A percentile compares a stretch with the other conserved stretches of the same genome.
phyloP scores from a whole-genome alignment of 2,329 filamentous ascomycete species.

The Bipolaris cookei region DNA sequence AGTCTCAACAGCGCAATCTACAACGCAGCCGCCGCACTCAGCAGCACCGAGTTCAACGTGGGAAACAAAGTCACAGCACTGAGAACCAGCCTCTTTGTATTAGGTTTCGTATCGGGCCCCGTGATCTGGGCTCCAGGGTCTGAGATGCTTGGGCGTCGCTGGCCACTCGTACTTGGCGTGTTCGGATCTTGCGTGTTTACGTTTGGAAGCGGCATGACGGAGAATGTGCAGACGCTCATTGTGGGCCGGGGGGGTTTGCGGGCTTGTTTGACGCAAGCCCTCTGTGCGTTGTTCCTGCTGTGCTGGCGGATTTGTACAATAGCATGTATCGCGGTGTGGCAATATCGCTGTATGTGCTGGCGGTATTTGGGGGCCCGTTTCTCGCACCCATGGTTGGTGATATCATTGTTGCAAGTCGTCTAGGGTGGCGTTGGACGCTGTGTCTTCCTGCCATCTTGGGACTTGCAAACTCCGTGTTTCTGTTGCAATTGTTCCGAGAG shows the following conservation, averaged over 20 bases:
- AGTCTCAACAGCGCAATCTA: neutral
- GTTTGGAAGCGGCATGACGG: neutral
- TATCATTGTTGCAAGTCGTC: neutral
- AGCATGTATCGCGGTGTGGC: neutral
- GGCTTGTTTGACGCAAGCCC: slow-evolving; percentile 1
- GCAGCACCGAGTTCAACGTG: neutral
- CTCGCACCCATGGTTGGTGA: neutral
- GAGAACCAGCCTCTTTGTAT: neutral
- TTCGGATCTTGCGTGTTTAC: neutral
- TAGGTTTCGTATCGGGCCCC: neutral
- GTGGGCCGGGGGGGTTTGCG: neutral
- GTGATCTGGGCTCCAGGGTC: neutral
- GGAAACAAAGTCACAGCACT: neutral
- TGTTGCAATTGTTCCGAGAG: neutral
- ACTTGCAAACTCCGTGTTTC: neutral
- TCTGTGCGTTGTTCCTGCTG: neutral
- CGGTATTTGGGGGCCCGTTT: neutral
- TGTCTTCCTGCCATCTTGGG: neutral
- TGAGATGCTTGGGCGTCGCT: neutral
- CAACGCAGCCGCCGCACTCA: neutral
- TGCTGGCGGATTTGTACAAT: neutral
- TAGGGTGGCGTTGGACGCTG: neutral
- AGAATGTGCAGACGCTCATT: neutral
- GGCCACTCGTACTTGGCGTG: neutral
- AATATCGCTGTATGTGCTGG: neutral